phyloP scores from a whole-genome alignment of 305 asterid genomes.

The Fraxinus latifolia region DNA sequence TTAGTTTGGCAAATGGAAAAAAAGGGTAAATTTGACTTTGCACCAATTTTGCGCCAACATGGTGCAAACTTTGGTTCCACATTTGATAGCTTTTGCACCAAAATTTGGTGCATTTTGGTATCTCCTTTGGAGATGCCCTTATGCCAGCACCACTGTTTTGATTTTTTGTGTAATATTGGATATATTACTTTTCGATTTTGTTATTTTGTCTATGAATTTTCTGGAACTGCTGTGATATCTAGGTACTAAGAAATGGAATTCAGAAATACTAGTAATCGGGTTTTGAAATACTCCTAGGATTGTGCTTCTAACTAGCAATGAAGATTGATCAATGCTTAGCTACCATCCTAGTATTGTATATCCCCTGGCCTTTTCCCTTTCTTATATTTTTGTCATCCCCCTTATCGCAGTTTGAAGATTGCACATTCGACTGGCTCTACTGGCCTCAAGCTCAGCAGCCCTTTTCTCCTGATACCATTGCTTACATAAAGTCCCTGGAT shows the following conservation, averaged over 20 bases:
- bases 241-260: background rate
- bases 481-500: slow-evolving; percentile 62
- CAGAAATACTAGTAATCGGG: background rate
- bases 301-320: background rate
- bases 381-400: background rate
- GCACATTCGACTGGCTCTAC: slow-evolving; percentile 85
- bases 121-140: background rate
- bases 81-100: too few relatives aligned
- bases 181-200: background rate
- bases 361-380: background rate
- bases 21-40: background rate
- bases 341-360: background rate
- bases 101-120: too few relatives aligned
- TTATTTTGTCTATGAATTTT: background rate
- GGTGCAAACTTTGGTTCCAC: too few relatives aligned
- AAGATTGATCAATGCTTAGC: background rate
- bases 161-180: background rate
- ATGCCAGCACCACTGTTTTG: background rate
- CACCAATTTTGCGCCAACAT: too few relatives aligned
- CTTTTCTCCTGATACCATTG: slow-evolving; percentile 46
- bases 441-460: slow-evolving; percentile 85
- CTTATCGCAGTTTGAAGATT: slow-evolving; percentile 65
- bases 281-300: background rate
- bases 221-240: background rate
- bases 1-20: too few relatives aligned